Evolutionary conservation across 441 rosid species (phyloP), one percentile per base, ranked within the genome.

Genomic region (Flueggea neowawraea): DNA sequence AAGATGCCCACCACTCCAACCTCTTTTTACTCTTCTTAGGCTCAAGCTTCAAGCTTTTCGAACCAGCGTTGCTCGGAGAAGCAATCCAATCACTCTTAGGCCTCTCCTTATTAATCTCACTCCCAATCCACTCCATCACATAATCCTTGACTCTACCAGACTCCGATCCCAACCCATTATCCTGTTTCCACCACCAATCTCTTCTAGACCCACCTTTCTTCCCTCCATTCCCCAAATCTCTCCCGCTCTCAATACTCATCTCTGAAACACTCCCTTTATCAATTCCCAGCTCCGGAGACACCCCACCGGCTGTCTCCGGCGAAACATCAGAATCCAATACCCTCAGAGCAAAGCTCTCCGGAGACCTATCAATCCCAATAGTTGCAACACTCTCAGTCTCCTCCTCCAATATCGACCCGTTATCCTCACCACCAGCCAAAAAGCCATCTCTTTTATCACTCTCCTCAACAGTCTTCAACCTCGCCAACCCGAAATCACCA

Each of bases 111-210:
- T 80, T 84, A 53, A 88, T 81, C 80, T 86, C 98, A 2, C 84
- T 78, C 36, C 97, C 98, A 72, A 93, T 85, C 97, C 98, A 93
- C 51, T 93, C 88, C 85, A 73, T 87, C 69, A 90, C 98, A 71
- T 90, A 87, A 39, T 93, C 97, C 65, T 90, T 90, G 76, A 83
- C 86, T 8, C 41, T 36, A 36, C 41, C 41, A 8, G 41, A 36
- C 41, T 36, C 41, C 41, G 41, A 36, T 36, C 41, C 41, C 41
- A 36, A 80, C 51, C 58, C 69, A 10, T 67, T 77, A 8, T 81
- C 92, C 68, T 86, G 92, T 68, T 84, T 93, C 96, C 84, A 74
- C 89, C 87, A 79, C 88, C 86, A 77, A 60, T 81, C 84, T 63
- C 63, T 77, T 17, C 74, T 67, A 15, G 81, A 73, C 12, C 36